Percentiles rank a stretch among this genome's conserved stretches.
These are phyloP conservation scores for Cystobasidium tubakii DNA, from an alignment of 768 basidiomycete species.

Conservation along the genomic window DNA sequence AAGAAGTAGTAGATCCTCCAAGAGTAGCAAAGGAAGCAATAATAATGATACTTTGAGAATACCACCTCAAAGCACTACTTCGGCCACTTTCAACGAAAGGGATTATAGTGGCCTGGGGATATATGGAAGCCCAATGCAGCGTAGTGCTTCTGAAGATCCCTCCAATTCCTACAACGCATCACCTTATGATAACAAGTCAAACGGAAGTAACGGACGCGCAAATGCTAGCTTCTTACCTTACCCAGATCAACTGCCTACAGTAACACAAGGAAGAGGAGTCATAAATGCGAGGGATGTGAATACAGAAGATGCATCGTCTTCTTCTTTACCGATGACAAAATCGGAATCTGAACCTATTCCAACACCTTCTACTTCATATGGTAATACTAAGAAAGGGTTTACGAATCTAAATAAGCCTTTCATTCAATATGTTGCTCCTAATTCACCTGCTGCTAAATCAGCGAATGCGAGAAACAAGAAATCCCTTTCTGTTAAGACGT, in stretches of 20 bases:
- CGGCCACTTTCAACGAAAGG: slow-evolving; percentile 11
- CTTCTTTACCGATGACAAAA: slow-evolving; percentile 2
- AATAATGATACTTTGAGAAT: background rate
- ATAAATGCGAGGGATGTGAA: slow-evolving; percentile 38
- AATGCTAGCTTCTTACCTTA: slow-evolving; percentile 41
- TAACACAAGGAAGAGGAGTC: slow-evolving; percentile 39
- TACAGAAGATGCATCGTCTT: background rate
- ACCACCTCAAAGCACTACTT: background rate
- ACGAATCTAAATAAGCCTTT: slow-evolving; percentile 27
- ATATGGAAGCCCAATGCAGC: slow-evolving; percentile 17
- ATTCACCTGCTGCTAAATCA: slow-evolving; percentile 31
- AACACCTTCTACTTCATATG: background rate
- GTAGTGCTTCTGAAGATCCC: slow-evolving; percentile 18
- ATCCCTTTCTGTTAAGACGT: slow-evolving; percentile 14
- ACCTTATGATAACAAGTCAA: background rate
- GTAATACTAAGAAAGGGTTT: background rate
- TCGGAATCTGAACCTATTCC: background rate
- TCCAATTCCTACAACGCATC: background rate
- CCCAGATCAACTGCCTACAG: slow-evolving; percentile 43
- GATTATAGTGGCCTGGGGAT: slow-evolving; percentile 30
- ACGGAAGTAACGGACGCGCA: background rate
- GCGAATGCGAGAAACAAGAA: slow-evolving; percentile 21
- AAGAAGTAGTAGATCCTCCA: background rate
- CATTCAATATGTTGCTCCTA: slow-evolving; percentile 34
- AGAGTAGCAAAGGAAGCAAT: background rate